Base-by-base conservation (phyloP, 108 stramenopile species). In the Chaetoceros muelleri region DNA sequence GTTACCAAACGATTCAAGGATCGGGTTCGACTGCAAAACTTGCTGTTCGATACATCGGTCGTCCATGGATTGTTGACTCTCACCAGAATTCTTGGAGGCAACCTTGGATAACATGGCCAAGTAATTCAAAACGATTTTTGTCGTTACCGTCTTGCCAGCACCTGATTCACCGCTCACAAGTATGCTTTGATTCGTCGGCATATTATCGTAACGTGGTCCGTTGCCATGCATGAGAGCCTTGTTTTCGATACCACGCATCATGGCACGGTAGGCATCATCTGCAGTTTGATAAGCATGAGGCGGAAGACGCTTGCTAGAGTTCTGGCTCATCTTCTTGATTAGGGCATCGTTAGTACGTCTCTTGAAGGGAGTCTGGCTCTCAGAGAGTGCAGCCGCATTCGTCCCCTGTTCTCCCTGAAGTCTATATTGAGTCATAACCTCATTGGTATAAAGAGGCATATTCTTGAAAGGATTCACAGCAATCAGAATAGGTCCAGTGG, bases 131-230 rank as follows among this genome's bases (percentile, higher is more conserved):
- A 96, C 91, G 48, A 96, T 88, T 71, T 98, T 98, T 62, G 92
- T 95, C 8, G 95, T 95, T 60, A 96, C 97, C 5, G 96, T 98
- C 76, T 96, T 98, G 19, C 95, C 97, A 16, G 97, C 97, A 7
- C 97, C 96, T 53, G 75, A 78, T 69, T 98, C 96, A 44, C 95
- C 96, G 1, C 72, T 76, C 3, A 97, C 94, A n/a, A 98, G 75
- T 49, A 98, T 94, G 44, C 78, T 74, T 66, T 96, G 96, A 50
- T 95, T 81, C 26, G 76, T 61, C 7, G 78, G 85, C 26, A 53
- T 28, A 24, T 54, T 60, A 45, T 47, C 25, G 27, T 28, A 24
- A 23, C 30, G 7, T 28, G 20, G 13, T 21, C 47, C 20, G 19
- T 30, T 24, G 25, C 53, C 34, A 19, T 28, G 52, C 77, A 87